Percentiles rank a stretch among this genome's conserved stretches.
Conservation (phyloP, 306 rosid genomes). For the Coriaria nepalensis region DNA sequence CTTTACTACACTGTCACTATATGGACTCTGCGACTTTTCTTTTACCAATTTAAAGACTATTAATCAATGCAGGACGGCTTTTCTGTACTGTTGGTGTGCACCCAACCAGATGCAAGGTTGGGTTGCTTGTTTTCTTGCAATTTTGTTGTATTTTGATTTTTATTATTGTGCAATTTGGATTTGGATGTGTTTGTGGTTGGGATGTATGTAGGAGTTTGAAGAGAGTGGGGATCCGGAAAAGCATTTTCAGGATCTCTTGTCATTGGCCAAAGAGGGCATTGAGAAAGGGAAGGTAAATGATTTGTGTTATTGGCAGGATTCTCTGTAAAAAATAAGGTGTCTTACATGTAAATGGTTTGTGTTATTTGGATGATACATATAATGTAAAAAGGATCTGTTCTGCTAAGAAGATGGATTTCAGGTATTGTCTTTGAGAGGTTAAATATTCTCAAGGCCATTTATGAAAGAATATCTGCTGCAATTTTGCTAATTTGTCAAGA, state of each 20-base stretch:
- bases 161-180: neutral
- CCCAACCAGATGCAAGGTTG: constrained; percentile 96
- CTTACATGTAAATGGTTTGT: neutral
- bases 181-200: neutral
- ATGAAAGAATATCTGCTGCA: no score
- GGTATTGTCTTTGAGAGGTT: no score
- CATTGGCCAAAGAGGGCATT: constrained; percentile 81
- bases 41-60: constrained; percentile 15
- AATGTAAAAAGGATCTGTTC: no score
- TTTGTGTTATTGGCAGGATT: neutral
- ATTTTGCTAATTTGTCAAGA: no score
- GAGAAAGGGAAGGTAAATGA: constrained; percentile 72
- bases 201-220: constrained; percentile 61
- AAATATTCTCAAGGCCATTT: no score
- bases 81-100: constrained; percentile 96
- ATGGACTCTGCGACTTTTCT: constrained; percentile 11
- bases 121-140: constrained; percentile 10
- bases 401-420: no score
- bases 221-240: constrained; percentile 84
- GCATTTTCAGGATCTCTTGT: constrained; percentile 73
- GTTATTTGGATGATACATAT: no score
- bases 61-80: constrained; percentile 52
- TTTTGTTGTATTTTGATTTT: no score
- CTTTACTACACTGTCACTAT: constrained; percentile 9
- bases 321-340: neutral